Evolutionary conservation across 2,329 filamentous ascomycete species (phyloP), one percentile per base, ranked within the genome.

Genomic region (Scopulariopsis brevicaulis): DNA sequence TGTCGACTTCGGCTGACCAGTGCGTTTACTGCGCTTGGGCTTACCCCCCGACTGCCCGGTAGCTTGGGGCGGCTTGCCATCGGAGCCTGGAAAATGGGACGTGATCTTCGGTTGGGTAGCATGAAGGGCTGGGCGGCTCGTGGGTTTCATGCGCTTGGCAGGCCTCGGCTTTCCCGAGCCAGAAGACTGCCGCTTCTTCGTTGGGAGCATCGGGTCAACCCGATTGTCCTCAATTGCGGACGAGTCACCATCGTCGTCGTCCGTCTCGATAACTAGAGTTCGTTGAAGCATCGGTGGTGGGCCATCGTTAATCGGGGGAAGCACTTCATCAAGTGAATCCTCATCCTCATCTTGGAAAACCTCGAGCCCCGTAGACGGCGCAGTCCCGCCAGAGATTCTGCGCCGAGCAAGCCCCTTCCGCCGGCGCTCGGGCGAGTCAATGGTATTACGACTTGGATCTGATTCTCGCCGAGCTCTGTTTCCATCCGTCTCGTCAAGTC

Each of bases 341-440:
- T 75, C 73, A 57, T 78, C 77, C 11, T 74, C 77, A 24, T 79
- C 76, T 34, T 77, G 73, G 60, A 77, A 76, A 15, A 77, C 68
- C 53, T 77, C 67, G 6, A 69, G 65, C 1, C 68, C 61, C 8
- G 67, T 58, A 37, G 65, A 64, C 7, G 64, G 18, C n/a, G 43
- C 11, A 48, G 18, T 34, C 25, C 25, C 64, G 11, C 62, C 53
- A 8, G 71, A 63, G 1, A 66, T 67, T 22, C 72, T 74, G 28
- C 70, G 73, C 58, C 80, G 69, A 14, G 80, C 80, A 34, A 83
- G 74, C 2, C 80, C 81, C 18, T 73, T 70, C 64, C 76, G 75
- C 10, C 68, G 66, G 24, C 71, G 70, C 40, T 75, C 72, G 1
- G 72, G 70, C 2, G 72, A 73, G 12, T 4, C n/a, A 28, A 20